phyloP scores from a whole-genome alignment of 352 stramenopile species.

The Hyphochytrium catenoides region DNA sequence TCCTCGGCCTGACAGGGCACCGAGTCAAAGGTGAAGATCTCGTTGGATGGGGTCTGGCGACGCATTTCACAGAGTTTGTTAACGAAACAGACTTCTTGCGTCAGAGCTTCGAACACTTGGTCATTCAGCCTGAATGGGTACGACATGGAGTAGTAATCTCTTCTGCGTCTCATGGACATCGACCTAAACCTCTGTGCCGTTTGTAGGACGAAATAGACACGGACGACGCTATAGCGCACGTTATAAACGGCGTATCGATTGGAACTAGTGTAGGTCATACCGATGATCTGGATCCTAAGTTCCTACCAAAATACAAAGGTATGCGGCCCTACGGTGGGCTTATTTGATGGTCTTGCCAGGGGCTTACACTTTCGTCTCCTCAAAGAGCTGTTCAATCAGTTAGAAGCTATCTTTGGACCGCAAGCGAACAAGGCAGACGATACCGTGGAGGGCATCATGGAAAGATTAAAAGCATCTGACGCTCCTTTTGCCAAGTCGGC shows the following conservation, averaged over 20 bases:
- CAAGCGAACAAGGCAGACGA: slow-evolving; percentile 40
- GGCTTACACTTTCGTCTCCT: neutral
- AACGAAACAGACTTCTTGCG: no score
- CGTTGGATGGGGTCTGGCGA: slow-evolving; percentile 80
- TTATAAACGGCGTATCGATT: no score
- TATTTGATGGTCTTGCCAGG: neutral
- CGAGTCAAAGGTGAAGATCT: slow-evolving; percentile 65
- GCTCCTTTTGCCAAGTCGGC: neutral
- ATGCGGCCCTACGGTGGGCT: neutral
- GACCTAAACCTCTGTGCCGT: no score
- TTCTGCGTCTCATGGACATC: no score
- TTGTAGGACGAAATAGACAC: no score
- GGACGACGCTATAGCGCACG: no score
- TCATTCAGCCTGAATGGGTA: no score
- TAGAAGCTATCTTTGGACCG: slow-evolving; percentile 46
- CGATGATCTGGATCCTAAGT: no score
- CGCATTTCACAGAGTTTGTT: slow-evolving; percentile 85
- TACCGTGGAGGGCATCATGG: slow-evolving; percentile 36
- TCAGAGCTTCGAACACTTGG: no score
- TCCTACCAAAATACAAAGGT: no score
- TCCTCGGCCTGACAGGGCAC: slow-evolving; percentile 79
- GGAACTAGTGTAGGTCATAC: no score
- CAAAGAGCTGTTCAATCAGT: slow-evolving; percentile 32
- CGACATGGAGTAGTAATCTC: no score
- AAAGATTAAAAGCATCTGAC: slow-evolving; percentile 16